A percentile compares a stretch with the other conserved stretches of the same genome.
Evolutionary conservation across 1,284 basidiomycete genomes (phyloP).

Genomic region (Anthracocystis walkeri): DNA sequence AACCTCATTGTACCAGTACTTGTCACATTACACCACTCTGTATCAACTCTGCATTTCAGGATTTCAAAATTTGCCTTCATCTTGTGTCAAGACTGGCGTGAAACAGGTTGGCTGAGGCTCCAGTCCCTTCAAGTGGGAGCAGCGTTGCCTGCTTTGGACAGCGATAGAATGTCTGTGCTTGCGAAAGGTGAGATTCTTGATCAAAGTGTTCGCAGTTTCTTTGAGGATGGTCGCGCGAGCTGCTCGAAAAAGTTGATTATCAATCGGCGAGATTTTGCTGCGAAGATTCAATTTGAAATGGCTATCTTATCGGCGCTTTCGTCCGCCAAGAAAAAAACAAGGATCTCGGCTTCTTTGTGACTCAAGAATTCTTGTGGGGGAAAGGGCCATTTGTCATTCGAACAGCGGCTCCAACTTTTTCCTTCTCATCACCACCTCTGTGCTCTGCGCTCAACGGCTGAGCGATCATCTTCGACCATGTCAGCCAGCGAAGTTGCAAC

Average conservation of each 20-base stretch:
- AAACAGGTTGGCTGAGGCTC: background rate
- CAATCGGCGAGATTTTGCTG: conserved; percentile 21
- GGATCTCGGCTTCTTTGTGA: background rate
- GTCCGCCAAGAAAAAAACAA: conserved; percentile 15
- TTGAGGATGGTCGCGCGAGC: conserved; percentile 5
- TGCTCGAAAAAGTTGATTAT: conserved; percentile 18
- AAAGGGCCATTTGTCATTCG: background rate
- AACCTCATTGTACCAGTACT: conserved; percentile 30
- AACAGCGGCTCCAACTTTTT: background rate
- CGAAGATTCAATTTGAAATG: conserved; percentile 7
- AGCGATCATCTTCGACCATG: background rate
- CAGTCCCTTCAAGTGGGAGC: background rate
- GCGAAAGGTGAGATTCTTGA: too few relatives aligned
- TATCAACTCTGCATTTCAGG: conserved; percentile 19
- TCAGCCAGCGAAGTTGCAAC: background rate
- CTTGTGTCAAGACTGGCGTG: too few relatives aligned
- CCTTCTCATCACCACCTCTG: background rate
- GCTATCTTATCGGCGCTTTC: conserved; percentile 36
- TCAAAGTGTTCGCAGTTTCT: too few relatives aligned
- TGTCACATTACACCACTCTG: conserved; percentile 25
- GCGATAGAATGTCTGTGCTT: too few relatives aligned
- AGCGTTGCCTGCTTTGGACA: too few relatives aligned
- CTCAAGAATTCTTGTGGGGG: background rate
- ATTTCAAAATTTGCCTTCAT: background rate
- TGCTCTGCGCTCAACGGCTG: background rate